Conservation (phyloP, 1,284 basidiomycete genomes). For the Rhodofomes roseus region DNA sequence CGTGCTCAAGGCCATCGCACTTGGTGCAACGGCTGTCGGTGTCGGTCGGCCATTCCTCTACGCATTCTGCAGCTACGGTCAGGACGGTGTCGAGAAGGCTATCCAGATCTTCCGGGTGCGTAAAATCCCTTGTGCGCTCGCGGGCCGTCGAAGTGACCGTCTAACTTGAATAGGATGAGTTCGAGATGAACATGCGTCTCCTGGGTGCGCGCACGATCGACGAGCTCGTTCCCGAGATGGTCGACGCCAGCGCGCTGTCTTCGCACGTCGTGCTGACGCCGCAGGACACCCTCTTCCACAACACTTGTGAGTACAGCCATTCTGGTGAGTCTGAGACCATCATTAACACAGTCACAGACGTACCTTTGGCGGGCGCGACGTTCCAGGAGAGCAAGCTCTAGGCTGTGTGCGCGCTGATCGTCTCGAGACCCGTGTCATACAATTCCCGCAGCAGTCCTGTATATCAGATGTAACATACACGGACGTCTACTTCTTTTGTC, state of each 20-base stretch:
- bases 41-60: constrained; percentile 86
- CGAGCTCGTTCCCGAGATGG: constrained; percentile 84
- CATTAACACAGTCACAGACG: constrained; percentile 13
- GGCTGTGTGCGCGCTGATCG: background rate
- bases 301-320: constrained; percentile 60
- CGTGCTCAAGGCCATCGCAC: constrained; percentile 86
- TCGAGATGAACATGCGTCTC: constrained; percentile 91
- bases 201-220: constrained; percentile 78
- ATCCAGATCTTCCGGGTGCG: constrained; percentile 75
- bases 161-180: constrained; percentile 81
- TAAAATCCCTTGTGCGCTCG: constrained; percentile 7
- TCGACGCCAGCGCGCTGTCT: constrained; percentile 72
- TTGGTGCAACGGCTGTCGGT: constrained; percentile 88
- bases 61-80: constrained; percentile 86
- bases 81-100: constrained; percentile 76
- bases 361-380: constrained; percentile 20
- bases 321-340: background rate
- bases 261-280: constrained; percentile 61
- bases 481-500: no score
- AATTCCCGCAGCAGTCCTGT: background rate
- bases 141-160: background rate
- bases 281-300: constrained; percentile 64
- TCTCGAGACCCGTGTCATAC: background rate
- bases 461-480: background rate
- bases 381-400: constrained; percentile 24